phyloP scores from a whole-genome alignment of 179 eudicot species.

The Heliamphora pulchella region DNA sequence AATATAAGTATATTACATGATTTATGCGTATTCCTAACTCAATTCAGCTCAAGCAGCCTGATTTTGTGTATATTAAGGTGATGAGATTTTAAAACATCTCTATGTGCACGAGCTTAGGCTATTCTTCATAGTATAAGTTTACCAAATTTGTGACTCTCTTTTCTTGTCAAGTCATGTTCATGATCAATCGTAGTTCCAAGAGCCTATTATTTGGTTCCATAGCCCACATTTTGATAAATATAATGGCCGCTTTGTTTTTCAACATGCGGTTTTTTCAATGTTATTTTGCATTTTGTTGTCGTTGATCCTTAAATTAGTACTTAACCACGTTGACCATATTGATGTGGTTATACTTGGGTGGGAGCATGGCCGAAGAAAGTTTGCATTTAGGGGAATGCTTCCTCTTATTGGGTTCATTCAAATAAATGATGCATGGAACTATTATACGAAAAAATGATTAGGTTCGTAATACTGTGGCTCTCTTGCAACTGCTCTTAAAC shows the following conservation, averaged over 20 bases:
- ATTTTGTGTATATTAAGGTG: background rate
- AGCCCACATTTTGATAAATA: constrained; percentile 3
- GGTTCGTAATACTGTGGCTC: background rate
- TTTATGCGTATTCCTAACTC: background rate
- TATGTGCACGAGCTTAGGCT: background rate
- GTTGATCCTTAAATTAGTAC: background rate
- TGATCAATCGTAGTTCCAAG: background rate
- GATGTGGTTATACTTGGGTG: too few relatives aligned
- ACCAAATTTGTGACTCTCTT: background rate
- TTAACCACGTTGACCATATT: background rate
- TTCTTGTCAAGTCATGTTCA: background rate
- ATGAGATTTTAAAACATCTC: background rate
- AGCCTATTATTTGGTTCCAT: background rate
- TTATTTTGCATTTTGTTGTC: background rate
- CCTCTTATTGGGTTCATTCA: background rate
- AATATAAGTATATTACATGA: background rate
- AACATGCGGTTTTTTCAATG: background rate
- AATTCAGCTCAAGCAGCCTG: too few relatives aligned
- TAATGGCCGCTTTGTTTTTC: background rate
- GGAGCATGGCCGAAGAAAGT: background rate
- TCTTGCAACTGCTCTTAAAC: background rate
- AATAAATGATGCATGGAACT: background rate
- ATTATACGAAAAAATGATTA: background rate
- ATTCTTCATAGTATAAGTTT: background rate
- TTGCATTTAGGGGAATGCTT: background rate